Percentiles rank a stretch among this genome's conserved stretches.
Conservation (phyloP, 1,284 basidiomycete genomes). For the Tetrapyrgos nigripes region DNA sequence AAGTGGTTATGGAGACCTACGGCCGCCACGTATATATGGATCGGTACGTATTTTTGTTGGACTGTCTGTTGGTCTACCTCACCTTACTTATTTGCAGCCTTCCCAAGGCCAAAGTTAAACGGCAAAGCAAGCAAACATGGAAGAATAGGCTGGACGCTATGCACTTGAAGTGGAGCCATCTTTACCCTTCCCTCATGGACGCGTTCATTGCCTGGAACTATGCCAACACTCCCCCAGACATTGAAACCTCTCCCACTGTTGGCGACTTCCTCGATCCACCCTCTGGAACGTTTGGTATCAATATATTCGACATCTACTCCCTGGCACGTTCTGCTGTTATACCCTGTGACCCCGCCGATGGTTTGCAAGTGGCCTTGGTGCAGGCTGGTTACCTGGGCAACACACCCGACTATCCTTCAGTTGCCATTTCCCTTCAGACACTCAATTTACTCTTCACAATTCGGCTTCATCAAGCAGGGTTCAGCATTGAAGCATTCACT, state of each 20-base stretch:
- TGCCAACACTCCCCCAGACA: too few species aligned
- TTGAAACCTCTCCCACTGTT: not conserved
- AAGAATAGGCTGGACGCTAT: not conserved
- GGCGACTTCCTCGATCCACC: not conserved
- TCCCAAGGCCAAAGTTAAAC: too few species aligned
- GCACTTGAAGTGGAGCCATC: not conserved
- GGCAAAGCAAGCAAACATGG: not conserved
- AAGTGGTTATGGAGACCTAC: too few species aligned
- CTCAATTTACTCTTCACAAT: conserved; percentile 34
- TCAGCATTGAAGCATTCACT: conserved; percentile 40
- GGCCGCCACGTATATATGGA: too few species aligned
- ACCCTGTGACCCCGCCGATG: not conserved
- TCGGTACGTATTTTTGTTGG: too few species aligned
- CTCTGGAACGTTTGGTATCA: not conserved
- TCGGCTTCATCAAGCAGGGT: conserved; percentile 28
- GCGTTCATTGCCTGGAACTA: not conserved
- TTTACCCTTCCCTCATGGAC: not conserved
- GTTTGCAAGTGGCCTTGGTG: not conserved
- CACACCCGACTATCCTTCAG: conserved; percentile 21
- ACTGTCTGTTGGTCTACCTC: too few species aligned
- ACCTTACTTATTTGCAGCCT: too few species aligned
- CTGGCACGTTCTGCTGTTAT: not conserved
- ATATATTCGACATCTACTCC: not conserved
- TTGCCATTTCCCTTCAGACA: conserved; percentile 36
- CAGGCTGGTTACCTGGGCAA: conserved; percentile 17